A percentile compares a stretch with the other conserved stretches of the same genome.
Conservation (phyloP, 768 basidiomycete species). For the Mycena vulgaris region DNA sequence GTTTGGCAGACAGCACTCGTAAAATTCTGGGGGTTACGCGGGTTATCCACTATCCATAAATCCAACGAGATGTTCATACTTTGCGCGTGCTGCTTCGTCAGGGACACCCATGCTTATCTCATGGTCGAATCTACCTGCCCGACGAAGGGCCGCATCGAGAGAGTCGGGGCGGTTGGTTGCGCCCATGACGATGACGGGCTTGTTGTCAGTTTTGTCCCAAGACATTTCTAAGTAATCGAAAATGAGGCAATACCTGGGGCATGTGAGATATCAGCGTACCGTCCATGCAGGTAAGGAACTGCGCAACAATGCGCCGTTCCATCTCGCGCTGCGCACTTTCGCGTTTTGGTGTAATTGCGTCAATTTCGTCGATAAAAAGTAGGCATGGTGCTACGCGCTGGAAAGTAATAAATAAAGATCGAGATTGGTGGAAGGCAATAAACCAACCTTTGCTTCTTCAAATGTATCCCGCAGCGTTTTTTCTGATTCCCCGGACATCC, state of each 20-base stretch:
- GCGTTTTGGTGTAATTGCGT: slow-evolving; percentile 97
- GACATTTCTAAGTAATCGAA: slow-evolving; percentile 79
- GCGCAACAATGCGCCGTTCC: slow-evolving; percentile 97
- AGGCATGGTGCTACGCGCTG: slow-evolving; percentile 93
- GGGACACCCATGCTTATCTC: slow-evolving; percentile 99
- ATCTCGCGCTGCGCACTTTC: slow-evolving; percentile 99
- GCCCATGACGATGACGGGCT: slow-evolving; percentile 94
- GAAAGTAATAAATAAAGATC: background rate
- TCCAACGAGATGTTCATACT: slow-evolving; percentile 66
- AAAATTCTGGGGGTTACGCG: slow-evolving; percentile 76
- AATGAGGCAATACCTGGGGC: background rate
- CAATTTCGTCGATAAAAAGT: slow-evolving; percentile 97
- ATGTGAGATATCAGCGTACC: slow-evolving; percentile 65
- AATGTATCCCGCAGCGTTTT: slow-evolving; percentile 97
- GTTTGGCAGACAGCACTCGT: slow-evolving; percentile 85
- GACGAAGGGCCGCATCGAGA: slow-evolving; percentile 91
- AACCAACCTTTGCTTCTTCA: slow-evolving; percentile 91
- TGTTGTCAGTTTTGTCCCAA: slow-evolving; percentile 95
- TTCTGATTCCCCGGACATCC: slow-evolving; percentile 99
- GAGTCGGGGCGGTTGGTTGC: slow-evolving; percentile 98
- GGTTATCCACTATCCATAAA: background rate
- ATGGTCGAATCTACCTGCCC: slow-evolving; percentile 96
- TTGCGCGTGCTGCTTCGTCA: slow-evolving; percentile 89
- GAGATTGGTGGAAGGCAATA: background rate
- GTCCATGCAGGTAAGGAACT: slow-evolving; percentile 99